Evolutionary conservation across 306 rosid species (phyloP), one percentile per base, ranked within the genome.

Genomic region (Quercus bicolor): DNA sequence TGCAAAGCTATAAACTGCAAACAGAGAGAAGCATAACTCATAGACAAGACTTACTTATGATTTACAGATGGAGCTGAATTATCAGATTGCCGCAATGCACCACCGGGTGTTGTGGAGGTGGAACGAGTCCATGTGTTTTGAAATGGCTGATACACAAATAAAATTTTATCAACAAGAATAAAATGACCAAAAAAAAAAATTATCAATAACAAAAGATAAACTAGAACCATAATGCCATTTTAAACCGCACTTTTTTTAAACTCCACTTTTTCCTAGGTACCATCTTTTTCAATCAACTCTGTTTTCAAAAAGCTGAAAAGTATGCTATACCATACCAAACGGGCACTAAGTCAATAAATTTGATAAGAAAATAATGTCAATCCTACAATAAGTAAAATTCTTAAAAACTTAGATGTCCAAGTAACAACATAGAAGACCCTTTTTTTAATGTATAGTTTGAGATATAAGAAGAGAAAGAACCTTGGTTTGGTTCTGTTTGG

Each of bases 41-140:
- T 75, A 29, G 57, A 75, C 79, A 33, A 82, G 60, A 84, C 92
- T 79, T 69, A 94, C 97, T 81, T 83, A 68, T 94, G 98, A 79
- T 86, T 85, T 23, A 45, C 78, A 31, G 84, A 45, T 59, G 83
- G 90, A 40, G 87, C 31, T 59, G 84, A 79, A 83, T 85, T 88
- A 77, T 90, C 93, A 72, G 91, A 65, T 78, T 80, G 84, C 10
- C 81, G 84, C 11, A 88, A 48, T 74, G 79, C 65, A 53, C 74
- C 79, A 53, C 21, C 73, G 56, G 85, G 81, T 15, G 85, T 75
- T 6, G 76, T 62, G 75, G 94, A 26, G 56, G 91, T 81, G 62
- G 83, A 57, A 51, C 97, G 97, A 81, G 48, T 83, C 98, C 98
- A 94, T 82, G 90, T 91, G 85, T 94, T 94, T 61, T 92, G 89